Evolutionary conservation across 2,329 filamentous ascomycete genomes (phyloP), one percentile per base, ranked within the genome.

Genomic region (Phialophora verrucosa): DNA sequence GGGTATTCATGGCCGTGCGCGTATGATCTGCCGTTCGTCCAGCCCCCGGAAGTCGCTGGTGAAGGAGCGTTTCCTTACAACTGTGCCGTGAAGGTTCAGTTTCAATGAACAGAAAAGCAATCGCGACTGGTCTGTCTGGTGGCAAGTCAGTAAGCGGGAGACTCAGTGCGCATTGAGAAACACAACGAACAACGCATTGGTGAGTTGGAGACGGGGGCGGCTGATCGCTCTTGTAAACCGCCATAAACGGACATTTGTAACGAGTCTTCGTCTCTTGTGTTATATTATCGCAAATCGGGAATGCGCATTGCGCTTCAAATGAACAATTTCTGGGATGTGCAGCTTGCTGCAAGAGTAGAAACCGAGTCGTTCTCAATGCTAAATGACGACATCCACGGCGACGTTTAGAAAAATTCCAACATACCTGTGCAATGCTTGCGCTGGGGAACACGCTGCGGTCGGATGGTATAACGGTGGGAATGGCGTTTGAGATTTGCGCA

Each of bases 1-100:
- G 57, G 29, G 58, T 12, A 25, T n/a, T 64, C 61, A 62, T 63
- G 47, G 57, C 58, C 62, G 7, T 31, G 44, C 10, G 58, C 20
- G 42, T 20, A 35, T 27, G 57, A 32, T n/a, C 5, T 55, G n/a
- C 8, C 8, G 29, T 31, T 29, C 53, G 53, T 29, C 25, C 25
- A 35, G 32, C 32, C 50, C 55, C 35, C 14, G 47, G 25, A 27
- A 17, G 23, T 31, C 44, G 27, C 12, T 17, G 23, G 8, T 42
- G 20, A 25, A 31, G 23, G 27, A 23, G 47, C 32, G 31, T 53
- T 35, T 29, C 32, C 20, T n/a, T n/a, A 23, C 10, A 14, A n/a
- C 55, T 25, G 50, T 55, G 31, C 14, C 35, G 55, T 29, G 20
- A 20, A 51, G 23, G 20, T 51, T 10, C 49, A 51, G 23, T 51